phyloP scores from a whole-genome alignment of 768 basidiomycete species.

The Lepiota venenata region DNA sequence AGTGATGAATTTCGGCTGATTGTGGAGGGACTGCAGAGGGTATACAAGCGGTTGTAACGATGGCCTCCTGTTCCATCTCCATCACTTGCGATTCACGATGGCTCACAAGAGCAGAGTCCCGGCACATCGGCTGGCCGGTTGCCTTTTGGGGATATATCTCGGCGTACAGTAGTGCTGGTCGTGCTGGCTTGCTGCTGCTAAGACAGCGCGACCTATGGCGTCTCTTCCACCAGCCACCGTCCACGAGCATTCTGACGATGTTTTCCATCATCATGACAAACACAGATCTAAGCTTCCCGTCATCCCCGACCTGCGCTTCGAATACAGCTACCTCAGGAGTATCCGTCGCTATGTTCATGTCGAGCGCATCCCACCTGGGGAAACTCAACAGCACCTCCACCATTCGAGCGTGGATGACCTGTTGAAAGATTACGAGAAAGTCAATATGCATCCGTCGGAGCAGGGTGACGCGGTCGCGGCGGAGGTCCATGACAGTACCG shows the following conservation, averaged over 20 bases:
- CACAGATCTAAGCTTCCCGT: constrained; percentile 65
- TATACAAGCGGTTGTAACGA: neutral
- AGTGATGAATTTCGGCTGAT: too few relatives aligned
- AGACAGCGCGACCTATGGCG: too few relatives aligned
- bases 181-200: too few relatives aligned
- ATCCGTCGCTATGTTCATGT: constrained; percentile 43
- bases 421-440: constrained; percentile 26
- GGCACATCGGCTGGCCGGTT: neutral
- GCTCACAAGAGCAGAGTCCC: neutral
- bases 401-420: constrained; percentile 15
- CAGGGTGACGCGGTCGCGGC: constrained; percentile 19
- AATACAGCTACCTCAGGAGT: constrained; percentile 65
- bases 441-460: constrained; percentile 17
- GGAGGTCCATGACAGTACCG: constrained; percentile 2
- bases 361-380: neutral
- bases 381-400: constrained; percentile 30
- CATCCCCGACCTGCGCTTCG: constrained; percentile 77
- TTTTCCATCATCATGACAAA: constrained; percentile 84
- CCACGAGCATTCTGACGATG: neutral
- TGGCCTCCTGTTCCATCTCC: constrained; percentile 6
- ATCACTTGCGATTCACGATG: constrained; percentile 5
- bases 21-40: too few relatives aligned
- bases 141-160: neutral
- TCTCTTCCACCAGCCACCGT: neutral
- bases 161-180: too few relatives aligned